phyloP scores from a whole-genome alignment of 2,329 filamentous ascomycete genomes.

The Xylariaceae sp. region DNA sequence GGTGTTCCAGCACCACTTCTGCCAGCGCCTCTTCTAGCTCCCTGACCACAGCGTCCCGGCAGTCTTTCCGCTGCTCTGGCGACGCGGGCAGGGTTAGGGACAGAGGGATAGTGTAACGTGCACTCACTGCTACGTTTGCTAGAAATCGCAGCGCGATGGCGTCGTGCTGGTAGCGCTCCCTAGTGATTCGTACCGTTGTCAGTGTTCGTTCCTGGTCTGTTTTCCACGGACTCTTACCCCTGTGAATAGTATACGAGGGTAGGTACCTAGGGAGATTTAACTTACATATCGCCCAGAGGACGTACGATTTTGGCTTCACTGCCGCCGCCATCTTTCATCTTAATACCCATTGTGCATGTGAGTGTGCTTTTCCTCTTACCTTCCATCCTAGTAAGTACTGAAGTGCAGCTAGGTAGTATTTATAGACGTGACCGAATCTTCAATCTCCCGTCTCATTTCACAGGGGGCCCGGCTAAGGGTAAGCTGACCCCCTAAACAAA shows the following conservation, averaged over 20 bases:
- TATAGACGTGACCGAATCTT: too few species aligned
- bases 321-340: background rate
- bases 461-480: too few species aligned
- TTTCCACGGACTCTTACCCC: too few species aligned
- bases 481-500: too few species aligned
- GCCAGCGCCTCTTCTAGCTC: slow-evolving; percentile 16
- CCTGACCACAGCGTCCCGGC: slow-evolving; percentile 5
- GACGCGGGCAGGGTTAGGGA: slow-evolving; percentile 9
- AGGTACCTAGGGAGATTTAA: background rate
- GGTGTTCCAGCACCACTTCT: slow-evolving; percentile 16
- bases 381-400: too few species aligned
- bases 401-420: too few species aligned
- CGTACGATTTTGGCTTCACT: slow-evolving; percentile 9
- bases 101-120: slow-evolving; percentile 18
- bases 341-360: slow-evolving; percentile 2
- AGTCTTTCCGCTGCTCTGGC: too few species aligned
- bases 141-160: slow-evolving; percentile 22
- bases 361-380: too few species aligned
- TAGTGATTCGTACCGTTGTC: too few species aligned
- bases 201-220: too few species aligned
- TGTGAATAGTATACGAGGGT: too few species aligned
- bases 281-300: slow-evolving; percentile 13
- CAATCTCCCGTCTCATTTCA: too few species aligned
- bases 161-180: slow-evolving; percentile 19
- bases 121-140: slow-evolving; percentile 17